Evolutionary conservation across 495 filamentous ascomycete species (phyloP).

Genomic region (Hypoxylon fuscum): DNA sequence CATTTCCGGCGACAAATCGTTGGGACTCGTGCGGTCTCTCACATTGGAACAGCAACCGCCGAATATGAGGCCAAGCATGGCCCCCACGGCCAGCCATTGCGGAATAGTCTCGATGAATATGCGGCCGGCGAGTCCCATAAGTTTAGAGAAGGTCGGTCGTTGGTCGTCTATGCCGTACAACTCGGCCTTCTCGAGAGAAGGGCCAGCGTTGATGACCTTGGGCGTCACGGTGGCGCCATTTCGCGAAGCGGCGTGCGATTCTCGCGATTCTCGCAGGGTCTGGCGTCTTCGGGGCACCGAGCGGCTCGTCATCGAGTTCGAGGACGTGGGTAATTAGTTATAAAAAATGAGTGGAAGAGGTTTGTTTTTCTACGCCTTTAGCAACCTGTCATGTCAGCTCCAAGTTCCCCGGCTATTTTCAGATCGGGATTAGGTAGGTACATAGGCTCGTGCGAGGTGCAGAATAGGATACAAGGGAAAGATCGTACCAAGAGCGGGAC

Average conservation of each 20-base stretch:
- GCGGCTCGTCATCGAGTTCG: slow-evolving; percentile 45
- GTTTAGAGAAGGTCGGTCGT: slow-evolving; percentile 60
- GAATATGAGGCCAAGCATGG: slow-evolving; percentile 90
- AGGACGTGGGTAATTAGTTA: slow-evolving; percentile 10
- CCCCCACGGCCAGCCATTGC: slow-evolving; percentile 70
- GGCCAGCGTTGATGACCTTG: slow-evolving; percentile 62
- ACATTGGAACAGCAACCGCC: slow-evolving; percentile 99
- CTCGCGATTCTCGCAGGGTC: slow-evolving; percentile 46
- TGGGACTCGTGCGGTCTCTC: slow-evolving; percentile 45
- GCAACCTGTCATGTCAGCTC: slow-evolving; percentile 26
- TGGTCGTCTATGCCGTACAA: slow-evolving; percentile 66
- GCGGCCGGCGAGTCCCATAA: slow-evolving; percentile 62
- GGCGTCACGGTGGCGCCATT: slow-evolving; percentile 39
- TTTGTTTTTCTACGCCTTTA: slow-evolving; percentile 8
- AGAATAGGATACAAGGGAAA: slow-evolving; percentile 2
- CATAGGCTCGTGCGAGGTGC: neutral
- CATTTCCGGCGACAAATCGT: slow-evolving; percentile 1
- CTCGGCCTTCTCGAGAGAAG: slow-evolving; percentile 64
- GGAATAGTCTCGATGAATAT: slow-evolving; percentile 70
- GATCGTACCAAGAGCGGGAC: slow-evolving; percentile 32
- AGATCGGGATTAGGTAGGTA: neutral
- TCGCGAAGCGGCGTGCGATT: slow-evolving; percentile 45
- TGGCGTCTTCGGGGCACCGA: slow-evolving; percentile 46
- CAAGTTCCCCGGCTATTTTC: slow-evolving; percentile 29
- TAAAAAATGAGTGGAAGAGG: no score